Conservation (phyloP, 768 basidiomycete species). For the Suillus sp. region DNA sequence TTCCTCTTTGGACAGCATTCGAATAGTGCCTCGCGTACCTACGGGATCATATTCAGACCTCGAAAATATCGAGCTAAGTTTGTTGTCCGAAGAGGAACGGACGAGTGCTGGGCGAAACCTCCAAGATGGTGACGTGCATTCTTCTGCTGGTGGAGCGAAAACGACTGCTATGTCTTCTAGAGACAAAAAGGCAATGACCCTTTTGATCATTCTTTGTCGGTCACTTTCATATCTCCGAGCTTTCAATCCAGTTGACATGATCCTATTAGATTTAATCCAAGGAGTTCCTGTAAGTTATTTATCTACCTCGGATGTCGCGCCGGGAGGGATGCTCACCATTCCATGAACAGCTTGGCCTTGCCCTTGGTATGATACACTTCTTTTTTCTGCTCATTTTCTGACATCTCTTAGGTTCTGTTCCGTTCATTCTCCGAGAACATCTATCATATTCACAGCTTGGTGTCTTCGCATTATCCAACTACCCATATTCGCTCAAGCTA, state of each 20-base stretch:
- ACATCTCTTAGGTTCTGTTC: constrained; percentile 74
- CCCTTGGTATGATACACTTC: constrained; percentile 59
- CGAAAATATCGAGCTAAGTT: constrained; percentile 63
- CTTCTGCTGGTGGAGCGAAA: constrained; percentile 33
- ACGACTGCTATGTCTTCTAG: constrained; percentile 61
- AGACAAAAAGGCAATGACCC: constrained; percentile 82
- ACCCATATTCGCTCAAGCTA: constrained; percentile 96
- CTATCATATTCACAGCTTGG: constrained; percentile 97
- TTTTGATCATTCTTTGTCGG: constrained; percentile 88
- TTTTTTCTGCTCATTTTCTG: constrained; percentile 12
- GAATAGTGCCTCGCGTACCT: constrained; percentile 56
- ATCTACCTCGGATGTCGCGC: constrained; percentile 13
- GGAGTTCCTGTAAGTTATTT: constrained; percentile 77
- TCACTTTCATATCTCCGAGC: constrained; percentile 22
- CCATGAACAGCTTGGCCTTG: constrained; percentile 71
- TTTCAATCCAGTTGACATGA: constrained; percentile 20
- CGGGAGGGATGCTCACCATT: constrained; percentile 6
- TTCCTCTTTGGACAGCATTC: constrained; percentile 61
- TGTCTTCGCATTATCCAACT: constrained; percentile 88
- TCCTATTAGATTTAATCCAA: constrained; percentile 68
- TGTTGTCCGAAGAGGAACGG: constrained; percentile 61
- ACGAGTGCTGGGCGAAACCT: constrained; percentile 46
- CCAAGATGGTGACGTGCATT: constrained; percentile 39
- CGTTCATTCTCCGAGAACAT: constrained; percentile 93
- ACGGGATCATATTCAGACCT: constrained; percentile 30